Evolutionary conservation across 2,329 filamentous ascomycete species (phyloP), one percentile per base, ranked within the genome.

Genomic region (Cryphonectria carpinicola): DNA sequence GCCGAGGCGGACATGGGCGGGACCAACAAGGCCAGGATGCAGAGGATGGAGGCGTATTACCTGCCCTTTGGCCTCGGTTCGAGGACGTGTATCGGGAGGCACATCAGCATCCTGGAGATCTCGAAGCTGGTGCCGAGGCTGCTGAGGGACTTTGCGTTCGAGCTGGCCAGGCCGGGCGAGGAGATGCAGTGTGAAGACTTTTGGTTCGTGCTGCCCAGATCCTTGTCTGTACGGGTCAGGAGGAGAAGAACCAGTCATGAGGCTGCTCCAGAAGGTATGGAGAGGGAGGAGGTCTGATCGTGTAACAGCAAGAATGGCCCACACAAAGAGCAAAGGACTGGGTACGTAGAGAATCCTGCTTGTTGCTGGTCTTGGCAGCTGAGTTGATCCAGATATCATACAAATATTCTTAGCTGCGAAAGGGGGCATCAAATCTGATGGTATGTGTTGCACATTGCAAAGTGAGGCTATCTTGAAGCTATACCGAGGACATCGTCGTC

Each of bases 61-160:
- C 41, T 70, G 13, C 68, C 68, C 11, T 72, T 70, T 52, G 70
- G 70, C 11, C 49, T 64, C 6, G 70, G 70, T 7, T 58, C 68
- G 22, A 66, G 70, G 37, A 68, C 70, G 13, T 72, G 70, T 35
- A 65, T 72, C 11, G 70, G 70, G 17, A 58, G 60, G 39, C 68
- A 72, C 28, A 70, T 70, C 41, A 65, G 65, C 68, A 70, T 72
- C 4, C 65, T 72, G 22, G 70, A 72, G 46, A 72, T 68, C 37
- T 65, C 68, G 4, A 70, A 70, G 62, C 25, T 72, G 61, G 43
- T 72, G 54, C 70, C 70, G 8, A 67, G 65, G 61, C 68, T 72
- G 17, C 35, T 72, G 17, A 60, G 65, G 54, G 67, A 67, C 10
- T 72, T 72, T 37, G 68, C 67, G 25, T 70, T 72, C 61, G 68